These are phyloP conservation scores for Apiospora hydei DNA, from an alignment of 2,329 filamentous ascomycete species.

Conservation along the genomic window DNA sequence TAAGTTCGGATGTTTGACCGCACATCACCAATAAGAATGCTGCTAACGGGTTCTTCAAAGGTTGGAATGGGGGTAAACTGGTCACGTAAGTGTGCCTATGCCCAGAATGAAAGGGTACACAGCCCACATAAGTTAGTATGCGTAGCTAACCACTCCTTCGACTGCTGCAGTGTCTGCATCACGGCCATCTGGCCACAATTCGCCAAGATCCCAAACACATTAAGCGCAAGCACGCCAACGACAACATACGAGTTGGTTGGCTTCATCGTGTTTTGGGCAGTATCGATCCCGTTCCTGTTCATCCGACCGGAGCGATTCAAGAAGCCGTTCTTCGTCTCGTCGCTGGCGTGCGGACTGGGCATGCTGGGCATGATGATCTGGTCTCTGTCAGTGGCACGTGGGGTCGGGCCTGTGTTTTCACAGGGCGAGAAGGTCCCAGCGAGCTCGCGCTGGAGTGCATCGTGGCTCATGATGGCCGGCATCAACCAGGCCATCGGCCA, in stretches of 20 bases:
- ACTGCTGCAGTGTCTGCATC: conserved; percentile 43
- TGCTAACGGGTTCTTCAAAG: conserved; percentile 22
- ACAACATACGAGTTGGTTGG: conserved; percentile 53
- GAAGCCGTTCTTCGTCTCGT: conserved; percentile 51
- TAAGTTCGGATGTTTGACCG: background rate
- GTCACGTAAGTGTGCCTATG: conserved; percentile 28
- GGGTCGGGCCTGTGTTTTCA: conserved; percentile 52
- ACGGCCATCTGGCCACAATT: conserved; percentile 55
- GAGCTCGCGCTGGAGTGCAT: conserved; percentile 44
- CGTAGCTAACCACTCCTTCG: conserved; percentile 25
- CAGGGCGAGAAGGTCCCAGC: conserved; percentile 43
- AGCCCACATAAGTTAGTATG: background rate
- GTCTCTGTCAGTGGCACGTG: conserved; percentile 50
- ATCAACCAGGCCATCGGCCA: conserved; percentile 50
- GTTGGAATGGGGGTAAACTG: conserved; percentile 43
- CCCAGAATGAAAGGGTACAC: background rate
- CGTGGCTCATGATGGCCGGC: conserved; percentile 53
- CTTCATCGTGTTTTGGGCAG: conserved; percentile 57
- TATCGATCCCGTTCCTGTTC: conserved; percentile 55
- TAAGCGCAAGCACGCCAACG: conserved; percentile 46
- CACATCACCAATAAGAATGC: background rate
- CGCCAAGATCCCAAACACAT: conserved; percentile 51
- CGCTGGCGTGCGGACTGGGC: conserved; percentile 50
- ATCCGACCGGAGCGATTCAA: conserved; percentile 57
- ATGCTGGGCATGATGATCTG: conserved; percentile 57